Evolutionary conservation across 495 filamentous ascomycete species (phyloP).

Genomic region (Penicillium daleae): DNA sequence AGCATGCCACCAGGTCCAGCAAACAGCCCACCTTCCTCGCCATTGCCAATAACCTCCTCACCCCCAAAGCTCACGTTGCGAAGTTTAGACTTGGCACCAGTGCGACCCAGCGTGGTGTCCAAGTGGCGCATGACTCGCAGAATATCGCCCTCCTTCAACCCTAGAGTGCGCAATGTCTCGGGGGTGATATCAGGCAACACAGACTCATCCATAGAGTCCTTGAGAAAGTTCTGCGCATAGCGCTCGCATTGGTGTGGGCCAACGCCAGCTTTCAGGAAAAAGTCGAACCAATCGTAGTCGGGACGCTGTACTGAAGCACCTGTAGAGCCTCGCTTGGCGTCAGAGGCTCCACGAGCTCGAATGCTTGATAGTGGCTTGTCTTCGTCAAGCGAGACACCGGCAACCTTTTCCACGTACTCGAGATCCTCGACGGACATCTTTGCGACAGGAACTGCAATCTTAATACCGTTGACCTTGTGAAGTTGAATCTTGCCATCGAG

Average conservation of each 20-base stretch:
- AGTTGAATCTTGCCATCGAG: conserved; percentile 94
- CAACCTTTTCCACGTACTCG: conserved; percentile 86
- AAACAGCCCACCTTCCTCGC: conserved; percentile 76
- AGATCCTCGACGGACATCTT: conserved; percentile 97
- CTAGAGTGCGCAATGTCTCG: conserved; percentile 78
- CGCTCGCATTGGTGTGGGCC: conserved; percentile 90
- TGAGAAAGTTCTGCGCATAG: conserved; percentile 83
- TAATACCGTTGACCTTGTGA: conserved; percentile 96
- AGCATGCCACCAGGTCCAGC: conserved; percentile 86
- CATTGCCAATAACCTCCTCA: conserved; percentile 54
- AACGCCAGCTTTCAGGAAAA: conserved; percentile 91
- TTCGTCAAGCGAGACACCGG: conserved; percentile 90
- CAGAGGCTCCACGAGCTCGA: conserved; percentile 33
- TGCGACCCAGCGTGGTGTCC: conserved; percentile 77
- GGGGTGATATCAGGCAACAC: conserved; percentile 85
- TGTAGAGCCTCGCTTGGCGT: conserved; percentile 36
- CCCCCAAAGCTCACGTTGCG: conserved; percentile 66
- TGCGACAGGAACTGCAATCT: conserved; percentile 91
- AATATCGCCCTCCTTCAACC: conserved; percentile 94
- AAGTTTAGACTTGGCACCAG: conserved; percentile 59
- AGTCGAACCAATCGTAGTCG: conserved; percentile 98
- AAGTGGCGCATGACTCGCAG: conserved; percentile 90
- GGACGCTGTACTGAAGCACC: conserved; percentile 60
- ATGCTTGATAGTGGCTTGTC: conserved; percentile 93
- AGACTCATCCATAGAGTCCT: conserved; percentile 94